Conservation (phyloP, 352 stramenopile genomes). For the Phytophthora litchii region DNA sequence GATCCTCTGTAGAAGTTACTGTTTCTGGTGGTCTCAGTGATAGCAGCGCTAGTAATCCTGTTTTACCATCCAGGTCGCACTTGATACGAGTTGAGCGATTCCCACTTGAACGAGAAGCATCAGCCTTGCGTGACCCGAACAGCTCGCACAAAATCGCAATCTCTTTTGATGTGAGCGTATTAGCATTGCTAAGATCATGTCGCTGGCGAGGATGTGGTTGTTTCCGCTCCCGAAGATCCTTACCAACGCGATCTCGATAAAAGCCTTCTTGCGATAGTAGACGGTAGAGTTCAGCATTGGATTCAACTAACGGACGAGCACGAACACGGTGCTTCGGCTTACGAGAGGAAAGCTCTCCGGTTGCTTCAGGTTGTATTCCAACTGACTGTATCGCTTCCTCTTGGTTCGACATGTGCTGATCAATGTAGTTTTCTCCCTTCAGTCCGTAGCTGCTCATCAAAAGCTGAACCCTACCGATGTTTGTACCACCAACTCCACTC, state of each 20-base stretch:
- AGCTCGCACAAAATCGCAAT: constrained; percentile 69
- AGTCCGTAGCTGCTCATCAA: constrained; percentile 90
- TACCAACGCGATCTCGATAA: constrained; percentile 34
- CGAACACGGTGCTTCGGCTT: constrained; percentile 70
- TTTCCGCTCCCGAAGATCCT: constrained; percentile 1
- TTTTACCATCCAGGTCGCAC: constrained; percentile 54
- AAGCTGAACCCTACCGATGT: constrained; percentile 75
- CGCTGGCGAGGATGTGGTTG: constrained; percentile 25
- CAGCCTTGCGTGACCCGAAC: constrained; percentile 43
- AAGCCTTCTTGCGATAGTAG: constrained; percentile 71
- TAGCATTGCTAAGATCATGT: constrained; percentile 41
- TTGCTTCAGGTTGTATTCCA: constrained; percentile 3
- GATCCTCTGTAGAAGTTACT: not conserved
- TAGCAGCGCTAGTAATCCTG: constrained; percentile 57
- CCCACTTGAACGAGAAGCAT: not conserved
- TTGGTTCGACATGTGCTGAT: constrained; percentile 16
- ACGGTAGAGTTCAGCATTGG: constrained; percentile 70
- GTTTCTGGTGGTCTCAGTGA: constrained; percentile 39
- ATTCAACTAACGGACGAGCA: constrained; percentile 73
- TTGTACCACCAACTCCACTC: not conserved
- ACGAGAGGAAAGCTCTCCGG: constrained; percentile 6
- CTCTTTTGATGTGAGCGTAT: constrained; percentile 61
- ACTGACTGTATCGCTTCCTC: not conserved
- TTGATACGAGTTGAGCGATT: constrained; percentile 46
- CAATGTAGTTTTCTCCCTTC: constrained; percentile 49